These are phyloP conservation scores for Rhodamnia rubescens DNA, from an alignment of 345 rosid species.

Conservation along the genomic window DNA sequence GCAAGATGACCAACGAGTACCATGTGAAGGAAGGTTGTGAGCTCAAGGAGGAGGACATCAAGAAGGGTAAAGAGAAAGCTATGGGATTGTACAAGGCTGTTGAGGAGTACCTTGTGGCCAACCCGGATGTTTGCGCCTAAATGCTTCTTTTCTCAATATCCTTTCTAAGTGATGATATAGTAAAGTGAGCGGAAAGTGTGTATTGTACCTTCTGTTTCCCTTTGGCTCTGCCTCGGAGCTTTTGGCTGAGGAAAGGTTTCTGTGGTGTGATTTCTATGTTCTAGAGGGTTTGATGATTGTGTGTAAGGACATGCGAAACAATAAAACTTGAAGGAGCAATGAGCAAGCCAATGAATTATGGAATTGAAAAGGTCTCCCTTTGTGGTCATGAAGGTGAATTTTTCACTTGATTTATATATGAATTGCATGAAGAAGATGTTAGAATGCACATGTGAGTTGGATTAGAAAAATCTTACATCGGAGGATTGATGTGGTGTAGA, in stretches of 20 bases:
- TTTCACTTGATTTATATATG: too few species aligned
- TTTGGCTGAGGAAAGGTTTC: not conserved
- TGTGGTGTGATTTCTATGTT: not conserved
- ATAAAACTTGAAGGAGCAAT: not conserved
- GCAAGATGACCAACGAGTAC: conserved; percentile 8
- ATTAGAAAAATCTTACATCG: too few species aligned
- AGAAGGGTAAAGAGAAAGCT: conserved; percentile 3
- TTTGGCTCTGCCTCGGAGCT: not conserved
- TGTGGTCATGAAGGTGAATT: not conserved
- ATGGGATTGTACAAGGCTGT: conserved; percentile 11
- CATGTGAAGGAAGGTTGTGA: not conserved
- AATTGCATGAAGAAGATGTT: too few species aligned
- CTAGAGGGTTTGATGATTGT: not conserved
- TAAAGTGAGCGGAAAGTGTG: not conserved
- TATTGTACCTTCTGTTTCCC: not conserved
- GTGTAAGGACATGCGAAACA: not conserved
- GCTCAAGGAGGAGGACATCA: conserved; percentile 10
- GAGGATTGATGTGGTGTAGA: too few species aligned
- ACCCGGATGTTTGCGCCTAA: conserved; percentile 11
- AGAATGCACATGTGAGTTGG: too few species aligned
- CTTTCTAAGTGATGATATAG: not conserved
- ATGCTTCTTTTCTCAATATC: not conserved
- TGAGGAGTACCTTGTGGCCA: conserved; percentile 17
- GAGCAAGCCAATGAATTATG: not conserved
- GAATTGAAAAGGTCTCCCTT: not conserved